Evolutionary conservation across 169 alveolate species (phyloP).

Genomic region (Ophryocystis elektroscirrha): DNA sequence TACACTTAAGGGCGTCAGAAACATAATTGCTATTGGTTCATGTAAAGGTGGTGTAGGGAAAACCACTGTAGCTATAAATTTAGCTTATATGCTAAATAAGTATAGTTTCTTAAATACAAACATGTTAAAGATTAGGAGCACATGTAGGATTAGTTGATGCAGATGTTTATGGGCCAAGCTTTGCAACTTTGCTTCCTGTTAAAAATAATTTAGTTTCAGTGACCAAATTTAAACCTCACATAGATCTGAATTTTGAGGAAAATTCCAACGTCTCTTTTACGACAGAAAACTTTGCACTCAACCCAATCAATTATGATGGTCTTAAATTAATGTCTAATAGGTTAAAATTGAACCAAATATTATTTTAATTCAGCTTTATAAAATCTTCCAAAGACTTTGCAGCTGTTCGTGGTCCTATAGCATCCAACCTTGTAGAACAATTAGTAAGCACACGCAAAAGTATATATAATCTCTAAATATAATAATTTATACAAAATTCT

Average conservation of each 20-base stretch:
- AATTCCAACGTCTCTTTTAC: no score
- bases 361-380: constrained; percentile 30
- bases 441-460: constrained; percentile 15
- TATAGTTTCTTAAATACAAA: no score
- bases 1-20: constrained; percentile 39
- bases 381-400: no score
- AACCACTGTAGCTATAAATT: constrained; percentile 65
- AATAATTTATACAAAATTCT: no score
- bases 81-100: constrained; percentile 50
- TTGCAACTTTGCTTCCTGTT: constrained; percentile 64
- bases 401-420: constrained; percentile 19
- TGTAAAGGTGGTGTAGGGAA: constrained; percentile 95
- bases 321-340: no score
- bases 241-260: no score
- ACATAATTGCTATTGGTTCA: constrained; percentile 65
- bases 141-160: constrained; percentile 73
- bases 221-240: no score
- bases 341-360: no score
- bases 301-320: no score
- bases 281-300: no score
- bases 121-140: no score
- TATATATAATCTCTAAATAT: constrained; percentile 75
- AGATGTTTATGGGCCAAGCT: constrained; percentile 76
- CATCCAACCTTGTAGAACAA: constrained; percentile 8
- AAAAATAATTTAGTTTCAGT: no score